Conservation (phyloP, 805 yeast genomes). For the Barnettozyma siamensis region DNA sequence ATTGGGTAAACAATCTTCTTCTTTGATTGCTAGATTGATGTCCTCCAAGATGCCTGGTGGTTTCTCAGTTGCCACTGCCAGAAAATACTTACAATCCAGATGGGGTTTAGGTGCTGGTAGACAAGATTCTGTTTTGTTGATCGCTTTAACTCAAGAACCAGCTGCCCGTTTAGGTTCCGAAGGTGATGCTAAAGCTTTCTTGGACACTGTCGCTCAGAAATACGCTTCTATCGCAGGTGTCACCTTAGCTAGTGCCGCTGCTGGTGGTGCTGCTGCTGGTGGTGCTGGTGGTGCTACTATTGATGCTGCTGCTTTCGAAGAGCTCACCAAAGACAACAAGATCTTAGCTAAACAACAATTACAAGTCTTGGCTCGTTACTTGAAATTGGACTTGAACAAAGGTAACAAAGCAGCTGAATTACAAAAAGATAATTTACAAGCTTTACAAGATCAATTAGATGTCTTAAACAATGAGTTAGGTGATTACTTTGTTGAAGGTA, state of each 20-base stretch:
- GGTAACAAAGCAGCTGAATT: slow-evolving; percentile 82
- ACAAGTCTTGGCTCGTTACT: slow-evolving; percentile 90
- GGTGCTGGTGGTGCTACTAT: slow-evolving; percentile 80
- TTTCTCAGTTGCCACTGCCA: slow-evolving; percentile 83
- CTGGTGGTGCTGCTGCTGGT: slow-evolving; percentile 42
- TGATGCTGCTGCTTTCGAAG: slow-evolving; percentile 93
- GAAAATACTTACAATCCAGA: slow-evolving; percentile 85
- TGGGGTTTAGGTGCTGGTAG: slow-evolving; percentile 94
- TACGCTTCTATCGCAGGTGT: slow-evolving; percentile 83
- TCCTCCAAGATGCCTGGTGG: slow-evolving; percentile 99
- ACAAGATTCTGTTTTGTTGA: slow-evolving; percentile 83
- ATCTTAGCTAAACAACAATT: slow-evolving; percentile 50
- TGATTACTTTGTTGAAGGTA: slow-evolving; percentile 88
- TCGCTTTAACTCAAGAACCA: slow-evolving; percentile 87
- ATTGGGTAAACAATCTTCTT: slow-evolving; percentile 89
- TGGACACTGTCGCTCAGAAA: slow-evolving; percentile 76
- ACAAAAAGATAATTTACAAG: slow-evolving; percentile 73
- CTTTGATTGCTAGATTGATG: slow-evolving; percentile 84
- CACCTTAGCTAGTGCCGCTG: slow-evolving; percentile 60
- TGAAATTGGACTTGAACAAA: slow-evolving; percentile 84
- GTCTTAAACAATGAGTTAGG: slow-evolving; percentile 71
- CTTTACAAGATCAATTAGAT: slow-evolving; percentile 86
- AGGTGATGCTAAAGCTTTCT: slow-evolving; percentile 82
- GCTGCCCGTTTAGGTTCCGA: slow-evolving; percentile 82
- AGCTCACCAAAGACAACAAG: slow-evolving; percentile 42